phyloP scores from a whole-genome alignment of 192 early-diverging fungal species.

The Obelidium mucronatum region DNA sequence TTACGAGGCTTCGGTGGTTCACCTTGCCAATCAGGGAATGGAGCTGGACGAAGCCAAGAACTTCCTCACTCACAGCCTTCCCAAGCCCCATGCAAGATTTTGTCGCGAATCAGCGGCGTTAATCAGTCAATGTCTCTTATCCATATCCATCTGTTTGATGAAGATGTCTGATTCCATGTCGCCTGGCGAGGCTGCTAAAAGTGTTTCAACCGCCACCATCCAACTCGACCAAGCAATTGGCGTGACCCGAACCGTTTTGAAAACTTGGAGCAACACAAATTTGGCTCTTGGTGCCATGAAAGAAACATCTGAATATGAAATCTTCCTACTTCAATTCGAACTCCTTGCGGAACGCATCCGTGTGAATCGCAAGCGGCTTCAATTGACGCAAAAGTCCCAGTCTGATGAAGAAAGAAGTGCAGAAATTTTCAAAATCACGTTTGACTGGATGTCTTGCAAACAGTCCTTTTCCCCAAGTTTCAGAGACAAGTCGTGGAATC shows the following conservation, averaged over 20 bases:
- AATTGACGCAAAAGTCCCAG: neutral
- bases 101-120: neutral
- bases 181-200: neutral
- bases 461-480: neutral
- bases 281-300: neutral
- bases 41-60: neutral
- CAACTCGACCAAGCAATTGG: neutral
- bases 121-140: neutral
- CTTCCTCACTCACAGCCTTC: neutral
- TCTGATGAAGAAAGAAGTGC: neutral
- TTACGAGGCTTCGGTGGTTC: neutral
- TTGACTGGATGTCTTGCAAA: neutral
- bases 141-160: neutral
- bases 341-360: neutral
- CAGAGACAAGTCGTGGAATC: neutral
- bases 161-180: neutral
- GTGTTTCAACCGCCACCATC: neutral
- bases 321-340: conserved; percentile 7
- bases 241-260: neutral
- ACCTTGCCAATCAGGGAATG: neutral
- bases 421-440: neutral
- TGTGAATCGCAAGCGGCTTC: neutral
- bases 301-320: conserved; percentile 6
- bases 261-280: neutral
- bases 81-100: conserved; percentile 11